phyloP scores from a whole-genome alignment of 257 asterid species.

The Rauvolfia tetraphylla region DNA sequence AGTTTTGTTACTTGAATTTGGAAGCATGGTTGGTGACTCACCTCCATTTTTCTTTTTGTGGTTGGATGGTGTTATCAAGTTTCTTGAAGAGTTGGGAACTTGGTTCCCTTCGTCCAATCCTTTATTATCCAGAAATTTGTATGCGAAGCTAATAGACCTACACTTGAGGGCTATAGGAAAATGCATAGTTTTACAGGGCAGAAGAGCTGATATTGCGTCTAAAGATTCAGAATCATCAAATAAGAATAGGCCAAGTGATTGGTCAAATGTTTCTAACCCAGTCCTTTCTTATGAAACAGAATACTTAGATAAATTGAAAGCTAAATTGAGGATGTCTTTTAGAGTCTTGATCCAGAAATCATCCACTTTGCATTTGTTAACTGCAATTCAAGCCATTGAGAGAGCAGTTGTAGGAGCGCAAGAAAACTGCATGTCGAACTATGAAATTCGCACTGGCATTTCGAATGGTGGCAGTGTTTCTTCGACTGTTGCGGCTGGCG shows the following conservation, averaged over 20 bases:
- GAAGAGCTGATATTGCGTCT: constrained; percentile 61
- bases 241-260: constrained; percentile 36
- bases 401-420: constrained; percentile 87
- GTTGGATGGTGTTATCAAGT: constrained; percentile 68
- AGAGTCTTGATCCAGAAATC: constrained; percentile 51
- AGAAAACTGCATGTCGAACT: constrained; percentile 53
- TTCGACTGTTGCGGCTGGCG: constrained; percentile 72
- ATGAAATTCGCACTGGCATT: constrained; percentile 56
- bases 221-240: constrained; percentile 48
- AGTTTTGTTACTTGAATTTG: constrained; percentile 57
- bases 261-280: constrained; percentile 21
- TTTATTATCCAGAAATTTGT: constrained; percentile 49
- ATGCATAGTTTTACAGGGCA: constrained; percentile 81
- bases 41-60: constrained; percentile 43
- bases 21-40: constrained; percentile 35
- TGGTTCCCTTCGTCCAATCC: constrained; percentile 58
- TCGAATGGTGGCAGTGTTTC: constrained; percentile 66
- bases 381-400: constrained; percentile 69
- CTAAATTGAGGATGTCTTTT: constrained; percentile 63
- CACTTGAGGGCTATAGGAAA: constrained; percentile 77
- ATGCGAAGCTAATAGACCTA: constrained; percentile 53
- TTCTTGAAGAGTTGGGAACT: constrained; percentile 73
- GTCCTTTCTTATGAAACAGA: constrained; percentile 30
- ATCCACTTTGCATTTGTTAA: constrained; percentile 59
- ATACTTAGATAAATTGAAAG: constrained; percentile 51